Evolutionary conservation across 163 green algal genomes (phyloP).

Genomic region (Chlorella variabilis): DNA sequence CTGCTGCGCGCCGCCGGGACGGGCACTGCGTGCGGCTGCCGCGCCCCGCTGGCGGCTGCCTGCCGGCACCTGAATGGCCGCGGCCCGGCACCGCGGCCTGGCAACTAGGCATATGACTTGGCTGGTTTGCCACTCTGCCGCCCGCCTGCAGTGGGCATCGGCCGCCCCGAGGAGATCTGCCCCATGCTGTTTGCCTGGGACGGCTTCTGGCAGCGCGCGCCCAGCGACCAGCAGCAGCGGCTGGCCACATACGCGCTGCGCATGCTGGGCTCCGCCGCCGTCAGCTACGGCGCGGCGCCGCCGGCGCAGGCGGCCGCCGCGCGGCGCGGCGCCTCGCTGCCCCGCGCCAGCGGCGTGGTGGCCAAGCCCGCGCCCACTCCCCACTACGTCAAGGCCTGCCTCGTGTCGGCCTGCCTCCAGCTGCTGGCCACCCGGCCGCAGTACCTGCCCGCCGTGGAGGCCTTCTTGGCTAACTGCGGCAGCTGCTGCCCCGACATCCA

Average conservation of each 20-base stretch:
- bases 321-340: neutral
- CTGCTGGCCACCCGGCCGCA: constrained; percentile 36
- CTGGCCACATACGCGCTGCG: constrained; percentile 42
- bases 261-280: constrained; percentile 27
- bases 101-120: no score
- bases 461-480: constrained; percentile 33
- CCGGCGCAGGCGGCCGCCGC: neutral
- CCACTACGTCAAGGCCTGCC: constrained; percentile 2
- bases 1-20: no score
- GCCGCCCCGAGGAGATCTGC: constrained; percentile 17
- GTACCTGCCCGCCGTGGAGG: constrained; percentile 38
- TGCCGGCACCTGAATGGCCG: no score
- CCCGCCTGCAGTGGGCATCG: constrained; percentile 41
- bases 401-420: constrained; percentile 32
- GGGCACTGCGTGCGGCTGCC: no score
- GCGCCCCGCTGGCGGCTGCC: no score
- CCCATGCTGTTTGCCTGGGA: constrained; percentile 37
- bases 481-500: constrained; percentile 8
- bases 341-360: neutral
- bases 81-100: no score
- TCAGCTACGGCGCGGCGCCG: neutral
- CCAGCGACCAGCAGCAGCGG: constrained; percentile 36
- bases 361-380: neutral
- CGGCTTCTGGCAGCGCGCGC: constrained; percentile 26
- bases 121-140: no score